Evolutionary conservation across 1,284 basidiomycete species (phyloP).

Genomic region (Leccinum subfulvum): DNA sequence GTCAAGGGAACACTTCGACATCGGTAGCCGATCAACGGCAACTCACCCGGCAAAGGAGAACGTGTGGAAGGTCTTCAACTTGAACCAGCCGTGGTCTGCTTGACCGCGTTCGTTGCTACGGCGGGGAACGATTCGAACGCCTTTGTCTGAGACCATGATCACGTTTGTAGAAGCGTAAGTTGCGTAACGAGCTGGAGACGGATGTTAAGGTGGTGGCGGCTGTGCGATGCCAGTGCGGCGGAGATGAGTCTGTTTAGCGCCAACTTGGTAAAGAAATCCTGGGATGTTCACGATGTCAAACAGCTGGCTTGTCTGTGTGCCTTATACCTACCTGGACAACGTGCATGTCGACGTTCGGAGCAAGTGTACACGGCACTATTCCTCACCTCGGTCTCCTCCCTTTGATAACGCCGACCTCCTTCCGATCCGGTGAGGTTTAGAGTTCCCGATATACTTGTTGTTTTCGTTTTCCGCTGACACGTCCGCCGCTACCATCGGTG

Average conservation of each 20-base stretch:
- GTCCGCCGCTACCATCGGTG: not conserved
- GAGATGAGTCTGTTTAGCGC: conserved; percentile 1
- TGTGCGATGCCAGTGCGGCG: conserved; percentile 1
- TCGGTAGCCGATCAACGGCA: not conserved
- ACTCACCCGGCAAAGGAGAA: conserved; percentile 75
- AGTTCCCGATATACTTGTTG: not conserved
- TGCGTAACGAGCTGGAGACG: not conserved
- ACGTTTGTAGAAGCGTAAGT: not conserved
- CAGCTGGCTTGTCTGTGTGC: not conserved
- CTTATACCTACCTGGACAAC: conserved; percentile 21
- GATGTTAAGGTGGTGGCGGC: not conserved
- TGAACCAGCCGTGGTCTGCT: conserved; percentile 84
- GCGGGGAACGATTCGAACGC: conserved; percentile 54
- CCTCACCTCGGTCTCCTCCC: not conserved
- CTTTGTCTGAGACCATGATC: conserved; percentile 18
- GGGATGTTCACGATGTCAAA: not conserved
- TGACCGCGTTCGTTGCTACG: conserved; percentile 70
- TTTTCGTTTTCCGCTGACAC: conserved; percentile 4
- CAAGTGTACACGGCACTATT: not conserved
- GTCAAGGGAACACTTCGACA: not conserved
- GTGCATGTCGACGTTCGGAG: not conserved
- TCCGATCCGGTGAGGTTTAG: not conserved
- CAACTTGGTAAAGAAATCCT: conserved; percentile 9
- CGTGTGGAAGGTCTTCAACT: conserved; percentile 78
- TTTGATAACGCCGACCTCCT: not conserved